Evolutionary conservation across 352 stramenopile species (phyloP).

Genomic region (Thraustochytrium striatum): DNA sequence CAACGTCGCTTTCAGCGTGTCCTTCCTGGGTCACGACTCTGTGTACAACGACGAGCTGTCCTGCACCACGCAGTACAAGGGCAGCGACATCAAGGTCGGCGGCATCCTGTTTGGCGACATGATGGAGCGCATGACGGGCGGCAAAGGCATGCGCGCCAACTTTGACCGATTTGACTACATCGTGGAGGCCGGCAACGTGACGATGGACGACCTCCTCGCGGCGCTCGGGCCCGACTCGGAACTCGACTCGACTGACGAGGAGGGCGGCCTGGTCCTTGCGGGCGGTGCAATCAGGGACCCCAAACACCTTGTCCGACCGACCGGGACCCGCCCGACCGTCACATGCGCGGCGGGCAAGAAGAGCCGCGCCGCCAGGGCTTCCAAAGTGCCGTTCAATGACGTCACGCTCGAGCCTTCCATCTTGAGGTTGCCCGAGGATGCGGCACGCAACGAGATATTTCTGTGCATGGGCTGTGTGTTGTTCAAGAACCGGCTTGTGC

Average conservation of each 20-base stretch:
- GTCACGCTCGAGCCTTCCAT: neutral
- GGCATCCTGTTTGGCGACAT: conserved; percentile 31
- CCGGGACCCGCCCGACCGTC: too few relatives aligned
- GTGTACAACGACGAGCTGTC: conserved; percentile 19
- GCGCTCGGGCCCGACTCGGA: neutral
- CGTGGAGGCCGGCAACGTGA: neutral
- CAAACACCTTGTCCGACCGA: too few relatives aligned
- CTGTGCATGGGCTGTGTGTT: neutral
- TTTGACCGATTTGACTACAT: conserved; percentile 22
- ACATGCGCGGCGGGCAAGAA: neutral
- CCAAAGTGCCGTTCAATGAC: neutral
- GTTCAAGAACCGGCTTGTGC: conserved; percentile 2
- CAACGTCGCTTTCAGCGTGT: conserved; percentile 16
- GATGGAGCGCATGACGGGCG: neutral
- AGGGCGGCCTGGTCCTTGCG: too few relatives aligned
- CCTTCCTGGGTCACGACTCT: conserved; percentile 16
- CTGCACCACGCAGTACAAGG: conserved; percentile 25
- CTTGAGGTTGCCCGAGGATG: neutral
- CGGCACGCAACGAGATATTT: neutral
- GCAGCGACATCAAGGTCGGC: neutral
- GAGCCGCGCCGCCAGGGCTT: neutral
- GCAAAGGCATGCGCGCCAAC: conserved; percentile 22
- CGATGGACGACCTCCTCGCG: neutral
- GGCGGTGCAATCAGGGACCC: too few relatives aligned
- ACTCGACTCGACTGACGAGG: neutral